These are phyloP conservation scores for Ophiocytium majus DNA, from an alignment of 352 stramenopile species.

Conservation along the genomic window DNA sequence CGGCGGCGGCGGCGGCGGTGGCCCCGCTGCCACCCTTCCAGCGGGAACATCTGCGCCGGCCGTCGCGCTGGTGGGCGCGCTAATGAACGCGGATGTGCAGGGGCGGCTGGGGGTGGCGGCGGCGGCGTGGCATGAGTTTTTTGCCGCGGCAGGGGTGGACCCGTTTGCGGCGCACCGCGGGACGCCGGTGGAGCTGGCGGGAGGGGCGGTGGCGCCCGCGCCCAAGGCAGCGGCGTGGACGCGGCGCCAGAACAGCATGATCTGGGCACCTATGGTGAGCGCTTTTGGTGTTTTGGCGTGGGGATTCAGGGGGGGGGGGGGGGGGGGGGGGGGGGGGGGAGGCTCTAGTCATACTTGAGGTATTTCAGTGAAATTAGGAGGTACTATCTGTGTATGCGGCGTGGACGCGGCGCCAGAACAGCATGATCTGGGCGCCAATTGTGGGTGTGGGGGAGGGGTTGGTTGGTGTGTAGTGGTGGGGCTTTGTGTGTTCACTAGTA, in stretches of 20 bases:
- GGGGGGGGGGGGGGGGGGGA: too few relatives aligned
- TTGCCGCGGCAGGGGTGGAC: conserved; percentile 37
- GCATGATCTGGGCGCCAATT: conserved; percentile 60
- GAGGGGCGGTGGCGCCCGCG: conserved; percentile 33
- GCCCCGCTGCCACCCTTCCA: conserved; percentile 2
- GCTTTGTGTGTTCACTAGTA: too few relatives aligned
- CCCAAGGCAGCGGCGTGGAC: conserved; percentile 55
- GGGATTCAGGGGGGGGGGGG: too few relatives aligned
- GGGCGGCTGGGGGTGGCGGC: conserved; percentile 35
- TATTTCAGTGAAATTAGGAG: too few relatives aligned
- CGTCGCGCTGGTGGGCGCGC: conserved; percentile 32
- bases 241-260: conserved; percentile 56
- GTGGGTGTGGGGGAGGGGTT: too few relatives aligned
- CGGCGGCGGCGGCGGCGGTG: too few relatives aligned
- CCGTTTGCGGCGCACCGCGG: conserved; percentile 36
- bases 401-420: conserved; percentile 59
- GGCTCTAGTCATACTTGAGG: too few relatives aligned
- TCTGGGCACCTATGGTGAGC: conserved; percentile 62
- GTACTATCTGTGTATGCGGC: too few relatives aligned
- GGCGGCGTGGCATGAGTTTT: conserved; percentile 51
- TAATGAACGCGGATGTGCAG: conserved; percentile 39
- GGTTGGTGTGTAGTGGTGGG: too few relatives aligned
- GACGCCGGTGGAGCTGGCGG: conserved; percentile 40
- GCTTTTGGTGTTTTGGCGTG: too few relatives aligned
- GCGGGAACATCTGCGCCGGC: conserved; percentile 23